A percentile compares a stretch with the other conserved stretches of the same genome.
Conservation (phyloP, 2,329 filamentous ascomycete species). For the Fusarium oligoseptatum region DNA sequence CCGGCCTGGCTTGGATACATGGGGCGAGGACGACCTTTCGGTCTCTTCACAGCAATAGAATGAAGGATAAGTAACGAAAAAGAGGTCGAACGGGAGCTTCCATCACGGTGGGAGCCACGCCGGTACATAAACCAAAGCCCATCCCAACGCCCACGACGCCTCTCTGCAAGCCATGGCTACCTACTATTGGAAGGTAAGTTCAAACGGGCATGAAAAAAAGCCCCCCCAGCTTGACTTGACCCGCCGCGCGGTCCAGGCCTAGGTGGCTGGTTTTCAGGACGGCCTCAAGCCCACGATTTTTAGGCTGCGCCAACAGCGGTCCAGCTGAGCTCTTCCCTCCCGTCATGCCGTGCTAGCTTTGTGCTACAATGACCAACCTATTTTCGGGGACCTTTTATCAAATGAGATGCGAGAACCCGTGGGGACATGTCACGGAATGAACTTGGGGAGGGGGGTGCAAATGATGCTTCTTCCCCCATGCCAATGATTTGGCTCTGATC, state of each 20-base stretch:
- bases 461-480: background rate
- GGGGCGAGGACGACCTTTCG: background rate
- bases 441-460: background rate
- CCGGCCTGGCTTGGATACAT: slow-evolving; percentile 41
- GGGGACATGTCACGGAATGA: background rate
- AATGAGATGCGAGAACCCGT: background rate
- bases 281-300: slow-evolving; percentile 1
- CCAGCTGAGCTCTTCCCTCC: background rate
- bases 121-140: background rate
- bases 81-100: background rate
- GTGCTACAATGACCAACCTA: background rate
- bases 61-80: background rate
- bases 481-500: background rate
- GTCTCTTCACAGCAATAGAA: background rate
- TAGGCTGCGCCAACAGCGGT: background rate
- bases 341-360: background rate
- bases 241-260: background rate
- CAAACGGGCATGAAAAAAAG: background rate
- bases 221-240: background rate
- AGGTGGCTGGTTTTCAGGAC: background rate
- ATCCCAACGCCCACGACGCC: background rate
- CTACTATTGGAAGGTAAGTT: background rate
- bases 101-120: background rate
- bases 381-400: background rate
- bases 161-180: background rate